Conservation (phyloP, 805 yeast species). For the Ogataea pilisensis region DNA sequence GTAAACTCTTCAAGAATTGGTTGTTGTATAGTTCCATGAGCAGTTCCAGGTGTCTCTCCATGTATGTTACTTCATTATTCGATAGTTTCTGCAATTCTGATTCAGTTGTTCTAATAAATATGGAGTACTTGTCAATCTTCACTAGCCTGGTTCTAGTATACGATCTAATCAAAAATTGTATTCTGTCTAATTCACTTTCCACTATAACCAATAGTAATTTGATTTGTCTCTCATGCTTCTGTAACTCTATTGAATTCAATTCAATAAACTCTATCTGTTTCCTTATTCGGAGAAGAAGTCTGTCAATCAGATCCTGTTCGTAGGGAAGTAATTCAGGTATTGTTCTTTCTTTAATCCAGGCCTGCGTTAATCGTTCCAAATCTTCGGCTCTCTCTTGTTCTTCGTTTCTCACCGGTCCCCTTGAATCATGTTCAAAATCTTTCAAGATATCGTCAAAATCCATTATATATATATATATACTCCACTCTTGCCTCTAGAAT, state of each 20-base stretch:
- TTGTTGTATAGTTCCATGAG: constrained; percentile 61
- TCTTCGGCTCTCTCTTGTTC: constrained; percentile 32
- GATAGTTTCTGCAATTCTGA: constrained; percentile 43
- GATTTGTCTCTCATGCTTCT: constrained; percentile 58
- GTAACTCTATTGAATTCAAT: constrained; percentile 71
- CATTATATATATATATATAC: constrained; percentile 30
- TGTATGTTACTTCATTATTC: constrained; percentile 56
- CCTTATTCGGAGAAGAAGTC: constrained; percentile 56
- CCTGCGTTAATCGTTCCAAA: constrained; percentile 43
- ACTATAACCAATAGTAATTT: constrained; percentile 78
- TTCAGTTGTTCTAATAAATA: constrained; percentile 50
- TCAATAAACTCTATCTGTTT: constrained; percentile 74
- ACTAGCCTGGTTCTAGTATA: constrained; percentile 73
- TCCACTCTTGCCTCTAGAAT: too few species aligned
- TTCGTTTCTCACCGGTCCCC: constrained; percentile 23
- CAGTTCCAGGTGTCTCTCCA: constrained; percentile 64
- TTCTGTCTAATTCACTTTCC: constrained; percentile 88
- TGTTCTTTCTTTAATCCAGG: constrained; percentile 82
- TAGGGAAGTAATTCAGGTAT: constrained; percentile 85
- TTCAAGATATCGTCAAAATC: constrained; percentile 68
- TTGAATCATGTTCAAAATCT: constrained; percentile 49
- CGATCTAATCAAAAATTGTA: constrained; percentile 74
- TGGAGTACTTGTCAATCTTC: constrained; percentile 68
- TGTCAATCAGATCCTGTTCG: constrained; percentile 53
- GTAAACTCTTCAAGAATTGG: constrained; percentile 64